Evolutionary conservation across 2,329 filamentous ascomycete species (phyloP), one percentile per base, ranked within the genome.

Genomic region (Arthrobotrys pseudoclavata): DNA sequence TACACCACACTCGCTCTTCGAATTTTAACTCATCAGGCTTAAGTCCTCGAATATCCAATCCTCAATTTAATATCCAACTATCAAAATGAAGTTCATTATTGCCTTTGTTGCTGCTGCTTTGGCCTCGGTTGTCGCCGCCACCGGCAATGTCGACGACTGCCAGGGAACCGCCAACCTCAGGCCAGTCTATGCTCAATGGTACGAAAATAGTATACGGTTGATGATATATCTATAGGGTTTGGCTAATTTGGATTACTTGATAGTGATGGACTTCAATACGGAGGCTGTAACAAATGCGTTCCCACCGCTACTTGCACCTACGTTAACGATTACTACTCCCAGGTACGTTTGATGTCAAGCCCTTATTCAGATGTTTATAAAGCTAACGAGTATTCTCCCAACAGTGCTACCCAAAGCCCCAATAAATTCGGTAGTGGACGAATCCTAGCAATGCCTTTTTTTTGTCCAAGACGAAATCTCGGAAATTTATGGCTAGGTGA

Each of bases 31-130:
- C 4, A 52, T 45, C 24, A 66, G 62, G 40, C 53, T 24, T 37
- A 60, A 68, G 53, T 53, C 53, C 57, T 61, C 22, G 13, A 55
- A 63, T 37, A 62, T 15, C 45, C 20, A 34, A 24, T 9, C 34
- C 53, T 48, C 31, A 22, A 37, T 24, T 48, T 52, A 20, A 29
- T 37, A 71, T 20, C 37, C 22, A 60, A 18, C 31, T 22, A 26
- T 71, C 67, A 77, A 77, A 67, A 77, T 77, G 74, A 67, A 77
- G 62, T 67, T 70, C 74, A 50, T 42, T 34, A 20, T 57, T 20
- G 37, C 67, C 53, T 20, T 48, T 61, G 34, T 45, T 24, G 18
- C 40, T 42, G 42, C 67, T 37, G 22, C 45, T 29, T 22, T 77
- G 20, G 67, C 64, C 52, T 62, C 67, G 20, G 18, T n/a, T 22